Evolutionary conservation across 441 rosid species (phyloP).

Genomic region (Pelargonium cotyledonis): DNA sequence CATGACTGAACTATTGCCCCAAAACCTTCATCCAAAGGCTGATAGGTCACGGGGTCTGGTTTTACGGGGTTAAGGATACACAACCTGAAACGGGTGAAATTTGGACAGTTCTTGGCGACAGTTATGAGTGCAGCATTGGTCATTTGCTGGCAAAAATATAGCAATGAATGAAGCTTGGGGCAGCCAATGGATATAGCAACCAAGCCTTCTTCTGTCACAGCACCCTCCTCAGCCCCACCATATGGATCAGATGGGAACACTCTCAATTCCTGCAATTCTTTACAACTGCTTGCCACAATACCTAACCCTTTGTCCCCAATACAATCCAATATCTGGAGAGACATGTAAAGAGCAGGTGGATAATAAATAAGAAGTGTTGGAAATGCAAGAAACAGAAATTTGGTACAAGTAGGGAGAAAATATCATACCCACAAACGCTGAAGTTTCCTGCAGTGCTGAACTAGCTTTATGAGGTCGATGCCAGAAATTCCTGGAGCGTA

Average conservation of each 20-base stretch:
- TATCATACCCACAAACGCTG: slow-evolving; percentile 74
- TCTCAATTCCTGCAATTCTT: slow-evolving; percentile 75
- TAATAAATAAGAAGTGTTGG: not conserved
- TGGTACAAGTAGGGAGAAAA: not conserved
- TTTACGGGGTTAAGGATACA: slow-evolving; percentile 73
- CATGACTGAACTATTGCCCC: slow-evolving; percentile 84
- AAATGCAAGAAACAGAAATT: not conserved
- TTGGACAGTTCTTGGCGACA: slow-evolving; percentile 72
- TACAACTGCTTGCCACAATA: slow-evolving; percentile 71
- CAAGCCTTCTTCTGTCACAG: slow-evolving; percentile 82
- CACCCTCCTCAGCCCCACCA: slow-evolving; percentile 43
- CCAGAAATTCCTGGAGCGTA: slow-evolving; percentile 70
- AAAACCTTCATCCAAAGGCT: slow-evolving; percentile 87
- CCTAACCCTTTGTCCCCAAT: slow-evolving; percentile 83
- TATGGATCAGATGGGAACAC: slow-evolving; percentile 75
- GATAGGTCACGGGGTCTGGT: slow-evolving; percentile 64
- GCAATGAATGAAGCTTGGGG: slow-evolving; percentile 70
- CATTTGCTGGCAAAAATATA: slow-evolving; percentile 92
- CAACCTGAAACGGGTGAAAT: slow-evolving; percentile 71
- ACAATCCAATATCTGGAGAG: slow-evolving; percentile 76
- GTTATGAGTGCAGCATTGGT: slow-evolving; percentile 85
- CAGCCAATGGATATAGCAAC: slow-evolving; percentile 82
- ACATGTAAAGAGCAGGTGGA: not conserved
- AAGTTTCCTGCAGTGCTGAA: slow-evolving; percentile 58
- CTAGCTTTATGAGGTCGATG: slow-evolving; percentile 48